phyloP scores from a whole-genome alignment of 1,139 yeast species.

The Kluyveromyces sp. region DNA sequence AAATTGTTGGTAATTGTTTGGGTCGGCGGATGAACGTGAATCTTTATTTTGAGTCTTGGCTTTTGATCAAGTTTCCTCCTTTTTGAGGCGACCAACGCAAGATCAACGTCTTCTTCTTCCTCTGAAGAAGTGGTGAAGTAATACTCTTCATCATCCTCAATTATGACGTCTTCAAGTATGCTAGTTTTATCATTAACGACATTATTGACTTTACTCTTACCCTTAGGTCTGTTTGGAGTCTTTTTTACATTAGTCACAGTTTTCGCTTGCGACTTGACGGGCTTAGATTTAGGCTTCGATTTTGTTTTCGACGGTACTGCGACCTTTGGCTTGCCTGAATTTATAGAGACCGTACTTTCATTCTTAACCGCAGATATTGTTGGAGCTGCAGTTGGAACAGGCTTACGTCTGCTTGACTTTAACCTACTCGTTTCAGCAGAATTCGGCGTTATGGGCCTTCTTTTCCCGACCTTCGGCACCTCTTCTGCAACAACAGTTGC shows the following conservation, averaged over 20 bases:
- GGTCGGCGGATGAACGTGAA: slow-evolving; percentile 47
- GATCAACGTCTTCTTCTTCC: slow-evolving; percentile 20
- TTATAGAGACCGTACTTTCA: not conserved
- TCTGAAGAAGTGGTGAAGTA: slow-evolving; percentile 30
- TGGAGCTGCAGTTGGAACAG: not conserved
- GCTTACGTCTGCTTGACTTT: not conserved
- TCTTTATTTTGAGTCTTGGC: slow-evolving; percentile 34
- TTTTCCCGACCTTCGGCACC: slow-evolving; percentile 6
- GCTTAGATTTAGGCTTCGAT: not conserved
- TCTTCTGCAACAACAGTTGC: slow-evolving; percentile 3
- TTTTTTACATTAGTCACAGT: not conserved
- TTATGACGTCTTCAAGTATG: not conserved
- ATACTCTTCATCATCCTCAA: slow-evolving; percentile 8
- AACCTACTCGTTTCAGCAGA: not conserved
- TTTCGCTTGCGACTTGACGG: slow-evolving; percentile 2
- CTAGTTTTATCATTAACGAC: not conserved
- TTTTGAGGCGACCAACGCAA: slow-evolving; percentile 6
- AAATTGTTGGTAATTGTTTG: slow-evolving; percentile 72
- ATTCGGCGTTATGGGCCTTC: not conserved
- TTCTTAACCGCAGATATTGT: not conserved
- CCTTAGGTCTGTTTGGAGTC: not conserved
- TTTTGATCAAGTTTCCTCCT: slow-evolving; percentile 19
- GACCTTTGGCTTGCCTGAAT: not conserved
- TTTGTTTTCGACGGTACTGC: not conserved
- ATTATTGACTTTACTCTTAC: not conserved